These are phyloP conservation scores for Dendrothele bispora DNA, from an alignment of 768 basidiomycete genomes.

Conservation along the genomic window DNA sequence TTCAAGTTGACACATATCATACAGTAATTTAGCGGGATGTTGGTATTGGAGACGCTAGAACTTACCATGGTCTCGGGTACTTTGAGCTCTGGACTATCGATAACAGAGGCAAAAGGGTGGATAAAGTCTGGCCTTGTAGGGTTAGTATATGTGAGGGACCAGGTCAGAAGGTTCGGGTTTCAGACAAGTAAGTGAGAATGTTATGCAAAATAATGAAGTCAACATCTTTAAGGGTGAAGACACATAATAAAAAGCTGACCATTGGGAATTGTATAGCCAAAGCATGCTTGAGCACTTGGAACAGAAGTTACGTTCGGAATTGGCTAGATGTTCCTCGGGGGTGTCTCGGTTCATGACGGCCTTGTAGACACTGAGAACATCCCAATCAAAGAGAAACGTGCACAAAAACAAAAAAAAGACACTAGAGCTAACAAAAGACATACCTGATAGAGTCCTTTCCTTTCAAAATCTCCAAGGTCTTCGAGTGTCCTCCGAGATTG, in stretches of 20 bases:
- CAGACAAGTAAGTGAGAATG: background rate
- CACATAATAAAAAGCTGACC: conserved; percentile 33
- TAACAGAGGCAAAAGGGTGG: conserved; percentile 69
- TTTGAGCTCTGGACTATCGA: conserved; percentile 60
- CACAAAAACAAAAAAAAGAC: too few relatives aligned
- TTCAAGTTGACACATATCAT: background rate
- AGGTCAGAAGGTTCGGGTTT: background rate
- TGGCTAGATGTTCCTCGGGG: conserved; percentile 40
- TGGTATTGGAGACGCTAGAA: background rate
- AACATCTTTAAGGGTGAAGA: background rate
- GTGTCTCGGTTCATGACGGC: conserved; percentile 61
- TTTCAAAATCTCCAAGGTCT: conserved; percentile 48
- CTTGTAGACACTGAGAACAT: conserved; percentile 51
- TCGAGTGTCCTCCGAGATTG: conserved; percentile 58
- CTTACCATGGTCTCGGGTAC: conserved; percentile 51
- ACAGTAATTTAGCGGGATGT: background rate
- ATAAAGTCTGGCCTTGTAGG: conserved; percentile 57
- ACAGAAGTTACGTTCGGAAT: conserved; percentile 65
- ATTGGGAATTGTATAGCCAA: conserved; percentile 58
- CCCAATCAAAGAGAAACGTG: too few relatives aligned
- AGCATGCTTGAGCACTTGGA: conserved; percentile 64
- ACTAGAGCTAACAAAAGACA: too few relatives aligned
- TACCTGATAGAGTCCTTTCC: conserved; percentile 59
- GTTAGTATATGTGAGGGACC: background rate
- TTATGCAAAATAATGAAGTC: background rate